Base-by-base conservation (phyloP, 495 filamentous ascomycete genomes). In the Podospora tetraspora region DNA sequence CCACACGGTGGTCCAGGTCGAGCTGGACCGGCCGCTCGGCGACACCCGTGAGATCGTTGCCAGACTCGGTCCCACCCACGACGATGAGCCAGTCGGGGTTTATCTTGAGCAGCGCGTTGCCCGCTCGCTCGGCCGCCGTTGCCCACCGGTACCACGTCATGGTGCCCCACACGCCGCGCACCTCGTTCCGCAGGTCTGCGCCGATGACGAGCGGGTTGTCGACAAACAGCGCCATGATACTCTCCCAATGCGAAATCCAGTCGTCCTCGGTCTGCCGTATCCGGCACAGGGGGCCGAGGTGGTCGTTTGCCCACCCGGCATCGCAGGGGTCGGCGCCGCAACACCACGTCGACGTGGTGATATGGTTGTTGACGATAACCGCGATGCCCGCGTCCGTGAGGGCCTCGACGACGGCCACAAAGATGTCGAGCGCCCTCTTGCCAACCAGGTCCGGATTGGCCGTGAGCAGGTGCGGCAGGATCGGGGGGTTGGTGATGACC, bases 291-390 rank as follows among this genome's bases (percentile, higher is more conserved):
- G 78, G 70, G 9, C 82, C 83, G 11, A 87, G 76, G 67, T 84
- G 80, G 65, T 86, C 84, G 71, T 89, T 88, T 24, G 79, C 71
- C 86, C 86, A 88, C 66, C 81, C 79, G 10, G 82, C 79, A 70
- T 89, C 85, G 75, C 87, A 88, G 3, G 83, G 85, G 71, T 88
- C 86, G 21, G 80, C 80, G 9, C 84, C 86, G 70, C 85, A 87
- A 73, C 86, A 89, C 87, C 86, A 88, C 19, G 82, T 83, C 21
- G 86, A 83, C 21, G 79, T 82, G 0, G 86, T 88, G 75, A 89
- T 88, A 65, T 88, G 87, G 70, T 88, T 84, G 75, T 88, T 88
- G 57, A 87, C 71, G 22, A 89, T 85, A 32, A 88, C 86, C 29
- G 84, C 83, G 57, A 88, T 70, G 30, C 86, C 86, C 10, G 78